Evolutionary conservation across 2,329 filamentous ascomycete genomes (phyloP), one percentile per base, ranked within the genome.

Genomic region (Microdochium bolleyi): DNA sequence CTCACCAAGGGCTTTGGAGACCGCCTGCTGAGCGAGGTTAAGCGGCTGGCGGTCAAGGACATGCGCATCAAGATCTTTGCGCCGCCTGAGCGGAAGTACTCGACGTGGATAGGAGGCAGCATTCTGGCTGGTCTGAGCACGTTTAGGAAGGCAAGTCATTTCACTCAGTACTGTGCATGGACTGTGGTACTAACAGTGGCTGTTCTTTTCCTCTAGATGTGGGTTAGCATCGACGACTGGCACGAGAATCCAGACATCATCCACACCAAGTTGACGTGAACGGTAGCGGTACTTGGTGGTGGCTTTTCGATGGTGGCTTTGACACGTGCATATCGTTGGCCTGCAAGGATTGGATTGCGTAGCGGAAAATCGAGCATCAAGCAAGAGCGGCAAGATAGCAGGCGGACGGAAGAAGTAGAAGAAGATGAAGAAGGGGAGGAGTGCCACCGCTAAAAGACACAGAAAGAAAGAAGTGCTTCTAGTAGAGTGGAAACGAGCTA

Each of bases 51-150:
- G 11, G 91, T 97, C 61, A 96, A 96, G 78, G 94, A 99, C 69
- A 99, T 96, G 92, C 85, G 92, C 64, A 97, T 99, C 76, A 96
- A 96, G 79, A 99, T 99, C 67, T 96, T 95, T 74, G 94, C 94
- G 52, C 94, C 94, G 52, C 92, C 94, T 5, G 94, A 99, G 77
- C 82, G 94, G 60, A 96, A 97, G 73, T 99, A 97, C 76, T 96
- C 91, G 57, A 99, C 94, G 30, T 99, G 94, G 94, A 97, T 97
- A 61, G 94, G 94, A 58, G 94, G 94, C 53, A 96, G 94, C 70
- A 99, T 99, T 72, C 76, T 99, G 60, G 94, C 94, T 32, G 92
- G 94, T 7, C 73, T 99, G 70, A 97, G 92, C 76, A 99, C 94
- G 52, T 99, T 99, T 75, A 87, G 92, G 77, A 99, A 97, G 88